phyloP scores from a whole-genome alignment of 345 rosid species.

The Lepidium africanum region DNA sequence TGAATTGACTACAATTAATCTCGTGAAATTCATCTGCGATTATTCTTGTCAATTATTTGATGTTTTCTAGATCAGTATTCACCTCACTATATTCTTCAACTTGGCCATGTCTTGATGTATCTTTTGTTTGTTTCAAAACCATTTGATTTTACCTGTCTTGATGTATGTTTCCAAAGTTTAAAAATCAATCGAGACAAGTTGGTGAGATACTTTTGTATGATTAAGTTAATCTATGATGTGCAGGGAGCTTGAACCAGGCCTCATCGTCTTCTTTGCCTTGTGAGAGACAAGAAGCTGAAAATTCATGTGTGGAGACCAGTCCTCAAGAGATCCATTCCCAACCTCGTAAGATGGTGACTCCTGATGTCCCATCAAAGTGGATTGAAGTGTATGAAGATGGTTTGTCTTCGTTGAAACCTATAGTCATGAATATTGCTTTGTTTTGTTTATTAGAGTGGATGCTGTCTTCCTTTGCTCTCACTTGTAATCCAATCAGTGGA shows the following conservation, averaged over 20 bases:
- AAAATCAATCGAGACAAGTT: background rate
- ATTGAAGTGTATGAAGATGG: slow-evolving; percentile 17
- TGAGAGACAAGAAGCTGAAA: slow-evolving; percentile 14
- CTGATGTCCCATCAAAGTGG: slow-evolving; percentile 23
- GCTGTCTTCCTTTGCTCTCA: background rate
- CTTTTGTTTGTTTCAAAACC: background rate
- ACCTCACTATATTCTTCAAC: background rate
- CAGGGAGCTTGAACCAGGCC: background rate
- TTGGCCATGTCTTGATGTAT: background rate
- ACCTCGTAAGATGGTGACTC: slow-evolving; percentile 10
- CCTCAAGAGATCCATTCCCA: background rate
- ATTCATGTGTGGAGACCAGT: slow-evolving; percentile 1
- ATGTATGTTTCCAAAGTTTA: background rate
- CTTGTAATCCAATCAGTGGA: background rate
- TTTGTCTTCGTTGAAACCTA: slow-evolving; percentile 1
- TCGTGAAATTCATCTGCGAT: background rate
- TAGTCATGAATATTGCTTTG: background rate
- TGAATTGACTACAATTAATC: background rate
- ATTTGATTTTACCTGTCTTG: background rate
- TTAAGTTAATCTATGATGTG: background rate
- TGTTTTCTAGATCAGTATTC: background rate
- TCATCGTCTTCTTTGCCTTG: background rate
- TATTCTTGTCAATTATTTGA: background rate
- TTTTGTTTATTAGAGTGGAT: background rate
- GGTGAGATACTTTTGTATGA: background rate